These are phyloP conservation scores for Cadophora sp. DNA, from an alignment of 2,329 filamentous ascomycete species.

Conservation along the genomic window DNA sequence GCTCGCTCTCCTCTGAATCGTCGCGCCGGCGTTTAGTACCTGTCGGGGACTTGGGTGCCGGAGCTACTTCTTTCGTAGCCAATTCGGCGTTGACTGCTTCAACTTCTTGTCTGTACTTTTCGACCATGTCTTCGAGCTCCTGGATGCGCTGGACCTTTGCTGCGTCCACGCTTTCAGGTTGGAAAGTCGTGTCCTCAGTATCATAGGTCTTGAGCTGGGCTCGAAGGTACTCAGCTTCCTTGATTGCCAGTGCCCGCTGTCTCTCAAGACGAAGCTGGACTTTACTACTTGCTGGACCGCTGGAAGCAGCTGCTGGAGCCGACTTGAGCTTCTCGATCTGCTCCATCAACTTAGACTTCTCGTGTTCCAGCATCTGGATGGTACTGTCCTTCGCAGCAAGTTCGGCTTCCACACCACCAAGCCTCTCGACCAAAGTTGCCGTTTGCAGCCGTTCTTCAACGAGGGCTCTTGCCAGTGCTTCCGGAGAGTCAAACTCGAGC, in stretches of 20 bases:
- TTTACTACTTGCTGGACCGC: slow-evolving; percentile 68
- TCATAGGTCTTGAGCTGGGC: slow-evolving; percentile 91
- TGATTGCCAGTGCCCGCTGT: slow-evolving; percentile 83
- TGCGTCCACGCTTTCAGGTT: slow-evolving; percentile 79
- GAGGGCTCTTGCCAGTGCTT: slow-evolving; percentile 83
- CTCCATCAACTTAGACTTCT: slow-evolving; percentile 66
- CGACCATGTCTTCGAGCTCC: slow-evolving; percentile 84
- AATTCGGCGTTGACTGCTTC: slow-evolving; percentile 77
- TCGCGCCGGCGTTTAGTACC: slow-evolving; percentile 71
- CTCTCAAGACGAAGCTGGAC: slow-evolving; percentile 79
- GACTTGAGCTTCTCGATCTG: slow-evolving; percentile 76
- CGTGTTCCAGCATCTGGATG: slow-evolving; percentile 74
- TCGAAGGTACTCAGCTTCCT: slow-evolving; percentile 93
- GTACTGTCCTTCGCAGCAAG: slow-evolving; percentile 77
- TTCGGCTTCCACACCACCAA: slow-evolving; percentile 82
- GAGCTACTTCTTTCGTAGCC: slow-evolving; percentile 62
- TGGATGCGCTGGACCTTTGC: slow-evolving; percentile 76
- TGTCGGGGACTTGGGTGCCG: slow-evolving; percentile 46
- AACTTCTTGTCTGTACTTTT: slow-evolving; percentile 84
- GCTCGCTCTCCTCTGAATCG: slow-evolving; percentile 64
- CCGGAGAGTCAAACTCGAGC: slow-evolving; percentile 84
- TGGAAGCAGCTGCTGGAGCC: slow-evolving; percentile 45
- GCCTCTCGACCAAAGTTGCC: slow-evolving; percentile 77
- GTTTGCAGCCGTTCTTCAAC: slow-evolving; percentile 82
- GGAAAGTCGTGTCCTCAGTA: slow-evolving; percentile 85